phyloP scores from a whole-genome alignment of 1,284 basidiomycete species.

The Ganoderma meredithae region DNA sequence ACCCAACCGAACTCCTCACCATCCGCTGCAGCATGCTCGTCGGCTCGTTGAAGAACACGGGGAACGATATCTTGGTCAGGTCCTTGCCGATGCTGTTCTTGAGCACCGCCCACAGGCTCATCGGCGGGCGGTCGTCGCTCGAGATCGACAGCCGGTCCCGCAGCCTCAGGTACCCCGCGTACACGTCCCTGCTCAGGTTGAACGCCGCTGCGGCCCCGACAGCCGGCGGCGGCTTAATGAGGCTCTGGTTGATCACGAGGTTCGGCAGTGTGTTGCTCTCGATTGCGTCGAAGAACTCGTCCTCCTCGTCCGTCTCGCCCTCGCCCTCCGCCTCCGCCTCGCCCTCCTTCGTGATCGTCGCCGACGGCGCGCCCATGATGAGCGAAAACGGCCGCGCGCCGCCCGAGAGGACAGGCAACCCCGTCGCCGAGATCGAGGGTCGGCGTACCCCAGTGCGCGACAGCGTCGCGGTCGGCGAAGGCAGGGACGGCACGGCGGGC shows the following conservation, averaged over 20 bases:
- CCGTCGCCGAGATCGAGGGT: conserved; percentile 11
- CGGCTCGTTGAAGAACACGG: conserved; percentile 96
- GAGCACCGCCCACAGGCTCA: conserved; percentile 94
- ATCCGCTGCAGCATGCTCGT: conserved; percentile 94
- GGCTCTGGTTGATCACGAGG: conserved; percentile 70
- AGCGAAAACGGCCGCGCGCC: conserved; percentile 24
- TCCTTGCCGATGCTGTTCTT: conserved; percentile 98
- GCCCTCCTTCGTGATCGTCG: conserved; percentile 10
- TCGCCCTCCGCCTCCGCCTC: conserved; percentile 43
- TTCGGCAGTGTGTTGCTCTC: conserved; percentile 84
- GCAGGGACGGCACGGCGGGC: not conserved
- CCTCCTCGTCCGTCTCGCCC: conserved; percentile 85
- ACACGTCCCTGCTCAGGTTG: conserved; percentile 58
- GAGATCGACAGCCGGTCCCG: conserved; percentile 74
- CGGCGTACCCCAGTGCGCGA: conserved; percentile 11
- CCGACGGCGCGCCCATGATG: conserved; percentile 24
- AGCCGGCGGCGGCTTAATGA: conserved; percentile 44
- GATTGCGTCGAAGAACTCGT: conserved; percentile 98
- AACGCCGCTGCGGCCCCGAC: conserved; percentile 32
- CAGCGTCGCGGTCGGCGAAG: conserved; percentile 19
- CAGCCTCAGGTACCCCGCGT: conserved; percentile 75
- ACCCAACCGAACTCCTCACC: conserved; percentile 48
- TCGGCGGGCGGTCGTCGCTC: conserved; percentile 86
- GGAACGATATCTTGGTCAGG: conserved; percentile 95
- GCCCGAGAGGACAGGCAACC: conserved; percentile 15